Evolutionary conservation across 352 stramenopile species (phyloP), one percentile per base, ranked within the genome.

Genomic region (Pythium brassicae): DNA sequence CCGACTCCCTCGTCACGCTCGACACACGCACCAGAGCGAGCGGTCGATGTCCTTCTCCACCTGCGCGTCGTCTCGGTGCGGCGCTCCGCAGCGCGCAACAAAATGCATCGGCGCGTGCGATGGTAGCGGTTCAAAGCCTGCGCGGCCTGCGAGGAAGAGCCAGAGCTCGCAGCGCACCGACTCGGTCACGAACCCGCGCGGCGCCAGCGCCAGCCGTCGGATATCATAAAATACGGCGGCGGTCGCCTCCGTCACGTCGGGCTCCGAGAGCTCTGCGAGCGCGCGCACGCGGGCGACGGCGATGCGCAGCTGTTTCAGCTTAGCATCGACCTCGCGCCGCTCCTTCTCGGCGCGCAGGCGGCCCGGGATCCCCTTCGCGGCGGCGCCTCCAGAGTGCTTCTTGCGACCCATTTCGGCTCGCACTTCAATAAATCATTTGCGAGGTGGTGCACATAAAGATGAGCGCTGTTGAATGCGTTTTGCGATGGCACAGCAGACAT

Each of bases 31-130:
- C 65, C 80, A 91, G 45, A 95, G 64, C 20, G 86, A 95, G 48
- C 86, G 82, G n/a, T 92, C 78, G 34, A 95, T 85, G 52, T 95
- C 86, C 53, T 92, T 92, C 39, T 89, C 73, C 32, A 95, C 69
- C 59, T 92, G 83, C 17, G 58, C 56, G 45, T 86, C 76, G 51
- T 95, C 86, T 11, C 73, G 72, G 50, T 94, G 82, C 8, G 52
- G 42, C 14, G 39, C 34, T 9, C 19, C 48, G 15, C 34, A 59
- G 5, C 34, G 53, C 17, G 37, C 23, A 26, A 43, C 56, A 57
- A 61, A 61, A 32, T 68, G 57, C 23, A n/a, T 10, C 27, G 37
- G 53, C 56, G 53, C 67, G 46, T 27, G 57, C 23, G 23, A 50
- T 55, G 47, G 3, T 12, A 58, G 62, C 15, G 53, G 9, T 27